Percentiles rank a stretch among this genome's conserved stretches.
Evolutionary conservation across 2,329 filamentous ascomycete genomes (phyloP).

Genomic region (Alternaria triticimaculans): DNA sequence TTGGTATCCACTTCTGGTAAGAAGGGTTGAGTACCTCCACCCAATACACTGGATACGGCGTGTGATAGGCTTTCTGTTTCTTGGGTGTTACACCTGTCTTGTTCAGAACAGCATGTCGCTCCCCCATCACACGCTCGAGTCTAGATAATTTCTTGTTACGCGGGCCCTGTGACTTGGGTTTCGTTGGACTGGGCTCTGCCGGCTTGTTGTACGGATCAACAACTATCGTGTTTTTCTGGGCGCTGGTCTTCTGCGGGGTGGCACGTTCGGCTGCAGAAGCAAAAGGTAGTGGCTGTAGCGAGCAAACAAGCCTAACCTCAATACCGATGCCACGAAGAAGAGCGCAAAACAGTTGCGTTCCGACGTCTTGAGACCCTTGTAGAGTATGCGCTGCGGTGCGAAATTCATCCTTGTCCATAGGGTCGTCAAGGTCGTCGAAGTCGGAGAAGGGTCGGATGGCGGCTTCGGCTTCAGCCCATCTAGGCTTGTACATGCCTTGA

Average conservation of each 20-base stretch:
- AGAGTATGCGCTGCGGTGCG: constrained; percentile 70
- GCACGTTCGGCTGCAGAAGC: constrained; percentile 50
- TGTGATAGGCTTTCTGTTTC: constrained; percentile 66
- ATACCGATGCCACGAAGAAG: constrained; percentile 83
- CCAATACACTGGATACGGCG: constrained; percentile 87
- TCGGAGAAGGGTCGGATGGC: constrained; percentile 57
- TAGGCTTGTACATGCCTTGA: constrained; percentile 47
- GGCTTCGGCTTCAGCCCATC: constrained; percentile 76
- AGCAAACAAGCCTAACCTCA: constrained; percentile 84
- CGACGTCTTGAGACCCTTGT: constrained; percentile 85
- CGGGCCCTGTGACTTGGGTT: constrained; percentile 23
- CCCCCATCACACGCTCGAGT: constrained; percentile 41
- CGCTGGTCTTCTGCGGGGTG: constrained; percentile 33
- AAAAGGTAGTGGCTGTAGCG: constrained; percentile 82
- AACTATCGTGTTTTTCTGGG: constrained; percentile 30
- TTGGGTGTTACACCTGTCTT: constrained; percentile 42
- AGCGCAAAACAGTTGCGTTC: constrained; percentile 89
- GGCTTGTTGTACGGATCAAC: constrained; percentile 43
- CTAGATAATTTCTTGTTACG: constrained; percentile 42
- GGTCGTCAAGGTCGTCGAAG: constrained; percentile 70
- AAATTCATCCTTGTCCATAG: constrained; percentile 76
- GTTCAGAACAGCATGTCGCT: constrained; percentile 34
- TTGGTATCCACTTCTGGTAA: constrained; percentile 88
- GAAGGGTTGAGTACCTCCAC: constrained; percentile 87
- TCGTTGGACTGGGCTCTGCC: constrained; percentile 23